Percentiles rank a stretch among this genome's conserved stretches.
Conservation (phyloP, 2,329 filamentous ascomycete genomes). For the Alternaria arborescens region DNA sequence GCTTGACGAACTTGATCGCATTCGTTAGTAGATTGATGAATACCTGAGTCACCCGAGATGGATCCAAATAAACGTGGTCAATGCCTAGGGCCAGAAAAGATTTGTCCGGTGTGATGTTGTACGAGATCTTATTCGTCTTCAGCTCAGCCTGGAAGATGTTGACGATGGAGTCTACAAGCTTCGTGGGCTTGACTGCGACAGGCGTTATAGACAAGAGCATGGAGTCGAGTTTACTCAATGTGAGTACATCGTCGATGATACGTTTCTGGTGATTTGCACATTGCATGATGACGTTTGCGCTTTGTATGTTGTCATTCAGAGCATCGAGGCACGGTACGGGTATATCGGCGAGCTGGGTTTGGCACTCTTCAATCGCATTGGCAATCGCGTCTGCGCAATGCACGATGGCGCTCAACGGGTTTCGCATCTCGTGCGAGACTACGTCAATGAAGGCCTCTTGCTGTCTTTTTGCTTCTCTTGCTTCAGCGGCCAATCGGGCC, state of each 20-base stretch:
- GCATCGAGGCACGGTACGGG: constrained; percentile 35
- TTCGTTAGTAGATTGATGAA: constrained; percentile 78
- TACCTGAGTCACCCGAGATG: constrained; percentile 68
- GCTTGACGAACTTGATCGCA: constrained; percentile 54
- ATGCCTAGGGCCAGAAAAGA: constrained; percentile 49
- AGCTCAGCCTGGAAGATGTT: constrained; percentile 52
- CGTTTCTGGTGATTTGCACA: constrained; percentile 59
- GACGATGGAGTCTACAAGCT: constrained; percentile 48
- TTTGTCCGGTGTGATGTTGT: constrained; percentile 44
- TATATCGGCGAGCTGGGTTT: constrained; percentile 29
- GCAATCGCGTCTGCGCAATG: constrained; percentile 57
- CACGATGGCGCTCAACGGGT: constrained; percentile 55
- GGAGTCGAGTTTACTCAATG: constrained; percentile 57
- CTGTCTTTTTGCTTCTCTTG: constrained; percentile 50
- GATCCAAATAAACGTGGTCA: constrained; percentile 54
- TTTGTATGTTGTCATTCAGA: constrained; percentile 43
- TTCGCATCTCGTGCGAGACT: constrained; percentile 57
- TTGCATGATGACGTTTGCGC: constrained; percentile 55
- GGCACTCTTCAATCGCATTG: constrained; percentile 45
- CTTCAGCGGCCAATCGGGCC: constrained; percentile 48
- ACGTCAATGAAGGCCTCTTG: constrained; percentile 53
- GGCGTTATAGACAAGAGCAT: constrained; percentile 56
- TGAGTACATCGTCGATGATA: constrained; percentile 59
- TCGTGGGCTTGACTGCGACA: constrained; percentile 48
- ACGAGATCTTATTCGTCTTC: constrained; percentile 43